These are phyloP conservation scores for Bothriochloa decipiens DNA, from an alignment of 176 grass and related monocot genomes.

Conservation along the genomic window DNA sequence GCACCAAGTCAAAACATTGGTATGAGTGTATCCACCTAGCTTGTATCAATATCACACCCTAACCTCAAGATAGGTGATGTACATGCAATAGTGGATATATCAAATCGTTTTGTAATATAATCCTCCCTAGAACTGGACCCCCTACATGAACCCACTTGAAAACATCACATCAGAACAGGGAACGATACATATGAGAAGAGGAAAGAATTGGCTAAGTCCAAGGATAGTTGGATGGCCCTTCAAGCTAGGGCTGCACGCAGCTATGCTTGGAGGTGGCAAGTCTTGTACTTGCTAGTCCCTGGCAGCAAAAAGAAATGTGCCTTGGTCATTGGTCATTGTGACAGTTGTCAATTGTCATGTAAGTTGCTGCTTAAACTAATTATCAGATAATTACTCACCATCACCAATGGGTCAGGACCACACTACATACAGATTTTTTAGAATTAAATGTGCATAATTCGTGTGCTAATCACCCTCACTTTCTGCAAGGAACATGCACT, in stretches of 20 bases:
- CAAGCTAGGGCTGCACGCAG: conserved; percentile 51
- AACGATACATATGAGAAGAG: conserved; percentile 19
- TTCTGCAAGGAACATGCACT: conserved; percentile 60
- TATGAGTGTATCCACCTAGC: conserved; percentile 39
- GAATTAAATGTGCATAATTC: conserved; percentile 32
- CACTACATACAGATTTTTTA: conserved; percentile 45
- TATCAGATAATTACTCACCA: conserved; percentile 30
- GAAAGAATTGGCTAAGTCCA: conserved; percentile 58
- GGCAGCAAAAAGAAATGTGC: conserved; percentile 26
- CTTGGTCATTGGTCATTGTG: conserved; percentile 39
- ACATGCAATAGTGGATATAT: conserved; percentile 36
- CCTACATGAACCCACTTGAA: conserved; percentile 26
- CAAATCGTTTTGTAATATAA: conserved; percentile 44
- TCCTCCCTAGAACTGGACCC: conserved; percentile 65
- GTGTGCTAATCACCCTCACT: conserved; percentile 51
- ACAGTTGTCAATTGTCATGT: conserved; percentile 55
- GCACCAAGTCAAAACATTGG: conserved; percentile 55
- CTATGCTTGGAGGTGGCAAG: conserved; percentile 48
- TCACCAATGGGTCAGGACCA: conserved; percentile 65
- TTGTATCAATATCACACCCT: conserved; percentile 14
- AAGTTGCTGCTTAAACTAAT: conserved; percentile 37
- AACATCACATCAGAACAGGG: conserved; percentile 47
- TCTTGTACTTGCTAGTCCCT: conserved; percentile 46
- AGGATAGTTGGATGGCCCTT: conserved; percentile 56
- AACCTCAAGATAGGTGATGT: conserved; percentile 43